Percentiles rank a stretch among this genome's conserved stretches.
These are phyloP conservation scores for Ogataea philodendri DNA, from an alignment of 805 yeast species.

Conservation along the genomic window DNA sequence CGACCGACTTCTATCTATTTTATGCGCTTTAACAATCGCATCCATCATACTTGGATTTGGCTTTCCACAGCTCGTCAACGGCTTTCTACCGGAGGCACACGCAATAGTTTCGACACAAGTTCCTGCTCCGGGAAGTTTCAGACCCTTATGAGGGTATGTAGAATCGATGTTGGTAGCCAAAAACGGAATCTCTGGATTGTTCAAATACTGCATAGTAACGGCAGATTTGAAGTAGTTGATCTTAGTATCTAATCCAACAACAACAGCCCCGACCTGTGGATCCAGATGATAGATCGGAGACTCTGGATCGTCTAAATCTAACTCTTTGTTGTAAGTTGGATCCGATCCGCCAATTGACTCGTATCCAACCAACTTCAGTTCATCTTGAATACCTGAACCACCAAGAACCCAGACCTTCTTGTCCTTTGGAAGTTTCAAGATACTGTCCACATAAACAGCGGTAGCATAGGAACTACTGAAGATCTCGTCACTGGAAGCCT, in stretches of 20 bases:
- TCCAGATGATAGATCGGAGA: constrained; percentile 61
- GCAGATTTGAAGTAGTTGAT: constrained; percentile 83
- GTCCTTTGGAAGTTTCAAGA: constrained; percentile 67
- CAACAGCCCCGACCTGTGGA: constrained; percentile 77
- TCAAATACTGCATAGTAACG: constrained; percentile 75
- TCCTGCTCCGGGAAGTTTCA: constrained; percentile 92
- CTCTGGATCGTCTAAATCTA: constrained; percentile 56
- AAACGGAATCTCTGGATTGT: constrained; percentile 63
- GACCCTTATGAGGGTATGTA: constrained; percentile 87
- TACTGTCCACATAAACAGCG: constrained; percentile 79
- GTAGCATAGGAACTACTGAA: constrained; percentile 92
- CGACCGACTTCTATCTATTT: constrained; percentile 56
- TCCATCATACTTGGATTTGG: constrained; percentile 90
- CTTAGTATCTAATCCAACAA: constrained; percentile 78
- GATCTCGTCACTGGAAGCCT: constrained; percentile 58
- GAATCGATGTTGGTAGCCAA: constrained; percentile 94
- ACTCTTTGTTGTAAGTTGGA: constrained; percentile 50
- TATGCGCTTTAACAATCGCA: constrained; percentile 68
- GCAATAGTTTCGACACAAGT: constrained; percentile 78
- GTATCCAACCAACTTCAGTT: constrained; percentile 72
- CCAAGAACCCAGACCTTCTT: constrained; percentile 89
- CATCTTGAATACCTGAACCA: constrained; percentile 80
- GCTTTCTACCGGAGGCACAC: constrained; percentile 73
- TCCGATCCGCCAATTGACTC: constrained; percentile 81
- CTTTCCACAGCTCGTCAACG: constrained; percentile 83